A percentile compares a stretch with the other conserved stretches of the same genome.
Conservation (phyloP, 768 basidiomycete genomes). For the Pleurotus djamor region DNA sequence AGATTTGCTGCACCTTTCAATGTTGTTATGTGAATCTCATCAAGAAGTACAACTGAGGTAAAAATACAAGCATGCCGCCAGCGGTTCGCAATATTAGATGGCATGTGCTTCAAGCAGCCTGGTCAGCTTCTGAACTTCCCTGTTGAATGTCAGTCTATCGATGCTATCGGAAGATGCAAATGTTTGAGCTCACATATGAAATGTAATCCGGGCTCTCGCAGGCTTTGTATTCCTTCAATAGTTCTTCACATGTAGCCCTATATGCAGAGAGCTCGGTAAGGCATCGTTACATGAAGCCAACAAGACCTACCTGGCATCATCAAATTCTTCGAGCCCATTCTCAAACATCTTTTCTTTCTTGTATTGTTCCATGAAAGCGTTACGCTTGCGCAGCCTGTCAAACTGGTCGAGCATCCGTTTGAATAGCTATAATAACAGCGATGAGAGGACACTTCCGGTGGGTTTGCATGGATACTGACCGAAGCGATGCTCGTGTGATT, state of each 20-base stretch:
- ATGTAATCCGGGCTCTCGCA: constrained; percentile 97
- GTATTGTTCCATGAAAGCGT: constrained; percentile 97
- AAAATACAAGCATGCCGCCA: neutral
- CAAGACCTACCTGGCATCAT: constrained; percentile 80
- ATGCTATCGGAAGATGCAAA: neutral
- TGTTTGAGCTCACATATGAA: constrained; percentile 58
- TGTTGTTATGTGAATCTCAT: neutral
- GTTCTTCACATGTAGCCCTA: constrained; percentile 83
- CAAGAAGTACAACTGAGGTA: neutral
- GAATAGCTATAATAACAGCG: constrained; percentile 61
- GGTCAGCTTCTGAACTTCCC: neutral
- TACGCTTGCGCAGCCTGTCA: constrained; percentile 80
- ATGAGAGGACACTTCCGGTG: neutral
- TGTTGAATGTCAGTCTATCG: neutral
- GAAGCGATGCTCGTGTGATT: constrained; percentile 99
- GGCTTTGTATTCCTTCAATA: constrained; percentile 93
- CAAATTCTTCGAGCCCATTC: constrained; percentile 92
- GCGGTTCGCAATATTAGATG: neutral
- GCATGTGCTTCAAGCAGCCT: neutral
- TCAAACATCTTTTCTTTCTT: constrained; percentile 97
- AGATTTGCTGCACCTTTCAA: neutral
- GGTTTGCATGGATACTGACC: constrained; percentile 41
- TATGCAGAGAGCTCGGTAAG: neutral
- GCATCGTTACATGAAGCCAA: neutral
- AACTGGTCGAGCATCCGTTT: constrained; percentile 96